Evolutionary conservation across 192 early-diverging fungal genomes (phyloP).

Genomic region (Dimargaris verticillata): DNA sequence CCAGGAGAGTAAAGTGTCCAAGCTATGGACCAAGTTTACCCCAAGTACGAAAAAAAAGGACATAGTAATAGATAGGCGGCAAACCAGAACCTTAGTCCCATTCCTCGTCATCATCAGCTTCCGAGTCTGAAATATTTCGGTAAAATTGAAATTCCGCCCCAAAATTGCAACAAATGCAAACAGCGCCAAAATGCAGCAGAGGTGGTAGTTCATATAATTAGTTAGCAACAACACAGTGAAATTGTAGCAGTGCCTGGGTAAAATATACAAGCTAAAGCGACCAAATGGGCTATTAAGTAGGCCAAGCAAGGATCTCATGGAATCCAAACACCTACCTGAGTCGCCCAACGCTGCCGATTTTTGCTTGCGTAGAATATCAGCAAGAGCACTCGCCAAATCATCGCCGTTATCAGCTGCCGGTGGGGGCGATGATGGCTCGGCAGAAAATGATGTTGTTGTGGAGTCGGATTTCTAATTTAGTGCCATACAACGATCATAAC

Average conservation of each 20-base stretch:
- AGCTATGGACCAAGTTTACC: neutral
- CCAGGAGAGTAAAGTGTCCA: neutral
- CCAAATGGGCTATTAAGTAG: too few species aligned
- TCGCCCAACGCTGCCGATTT: slow-evolving; percentile 28
- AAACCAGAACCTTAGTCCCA: slow-evolving; percentile 9
- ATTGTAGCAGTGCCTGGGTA: too few species aligned
- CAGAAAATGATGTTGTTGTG: slow-evolving; percentile 7
- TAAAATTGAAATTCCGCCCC: neutral
- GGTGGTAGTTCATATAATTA: too few species aligned
- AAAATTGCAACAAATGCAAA: neutral
- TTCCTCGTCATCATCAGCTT: slow-evolving; percentile 27
- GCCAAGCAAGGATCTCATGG: too few species aligned
- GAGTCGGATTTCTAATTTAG: slow-evolving; percentile 5
- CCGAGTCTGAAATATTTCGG: slow-evolving; percentile 18
- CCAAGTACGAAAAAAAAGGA: neutral
- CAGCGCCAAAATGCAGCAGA: too few species aligned
- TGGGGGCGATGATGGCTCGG: slow-evolving; percentile 5
- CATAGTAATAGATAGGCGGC: neutral
- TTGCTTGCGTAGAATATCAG: slow-evolving; percentile 25
- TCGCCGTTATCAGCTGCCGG: slow-evolving; percentile 16
- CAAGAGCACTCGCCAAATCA: slow-evolving; percentile 29
- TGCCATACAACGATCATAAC: too few species aligned
- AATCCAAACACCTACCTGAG: slow-evolving; percentile 5
- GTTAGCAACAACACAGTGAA: too few species aligned
- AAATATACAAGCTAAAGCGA: too few species aligned